Evolutionary conservation across 2,329 filamentous ascomycete genomes (phyloP), one percentile per base, ranked within the genome.

Genomic region (Pezicula rhizophila): DNA sequence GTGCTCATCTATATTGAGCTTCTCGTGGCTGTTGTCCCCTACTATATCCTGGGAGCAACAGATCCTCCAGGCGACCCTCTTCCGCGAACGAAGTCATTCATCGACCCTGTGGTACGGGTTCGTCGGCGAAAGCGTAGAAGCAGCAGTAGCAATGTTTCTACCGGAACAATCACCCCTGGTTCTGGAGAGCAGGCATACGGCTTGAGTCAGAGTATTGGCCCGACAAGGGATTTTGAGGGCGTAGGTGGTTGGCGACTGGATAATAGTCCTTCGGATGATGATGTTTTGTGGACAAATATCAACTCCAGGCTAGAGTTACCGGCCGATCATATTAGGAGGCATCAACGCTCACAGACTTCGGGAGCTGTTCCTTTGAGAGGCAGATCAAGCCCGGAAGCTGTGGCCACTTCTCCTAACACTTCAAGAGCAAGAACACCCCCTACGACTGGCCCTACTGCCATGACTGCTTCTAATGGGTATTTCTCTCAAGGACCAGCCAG

Each of bases 1-100:
- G 68, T 77, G 41, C 61, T 84, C 45, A 76, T 85, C 48, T 86
- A 85, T 60, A 66, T 84, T 52, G 81, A 86, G 59, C 70, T 87
- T 45, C 76, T 72, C 39, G 64, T 80, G 17, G 78, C 78, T 7
- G 69, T 84, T 3, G 60, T 85, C 2, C 75, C 77, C 5, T 76
- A 77, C 46, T 77, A 78, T 52, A 64, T 85, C 70, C 47, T 60
- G 14, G 59, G 60, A 5, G 34, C 38, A 26, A 26, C 31, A 31
- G 5, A 14, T 14, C n/a, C 15, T 5, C n/a, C 47, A 2, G 47
- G 28, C 28, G 28, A 44, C 40, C 15, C 37, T 20, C 25, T 47
- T 40, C 38, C 46, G 34, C 31, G 49, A 39, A 26, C 35, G 23
- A 28, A 34, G n/a, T 48, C 48, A 23, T 51, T 47, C 35, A 42